Evolutionary conservation across 306 rosid genomes (phyloP), one percentile per base, ranked within the genome.

Genomic region (Vigna hirtella): DNA sequence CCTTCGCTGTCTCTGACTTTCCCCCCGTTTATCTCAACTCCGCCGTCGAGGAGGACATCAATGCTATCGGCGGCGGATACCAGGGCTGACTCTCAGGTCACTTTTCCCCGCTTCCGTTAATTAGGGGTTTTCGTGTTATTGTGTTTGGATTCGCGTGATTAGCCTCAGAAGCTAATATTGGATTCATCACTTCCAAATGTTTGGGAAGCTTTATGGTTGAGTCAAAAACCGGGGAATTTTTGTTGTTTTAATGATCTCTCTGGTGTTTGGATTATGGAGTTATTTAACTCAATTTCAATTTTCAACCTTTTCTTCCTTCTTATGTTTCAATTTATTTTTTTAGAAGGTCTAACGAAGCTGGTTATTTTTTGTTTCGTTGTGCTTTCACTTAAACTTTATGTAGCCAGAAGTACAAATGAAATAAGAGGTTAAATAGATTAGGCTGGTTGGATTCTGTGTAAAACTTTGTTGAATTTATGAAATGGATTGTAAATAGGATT

Each of bases 11-110:
- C 22, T 72, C 89, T 3, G 95, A 93, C 6, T 91, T 96, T 24
- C 99, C 99, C 3, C 86, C 85, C 2, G 96, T 93, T 42, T 96
- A 90, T 48, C 88, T 93, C 59, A 89, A 81, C 6, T 65, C 64
- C 30, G 6, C 6, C 48, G 73, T 93, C 63, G 91, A 90, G 74
- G 97, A 96, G 85, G 98, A 93, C 45, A 1, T 32, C 2, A 75
- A 91, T 71, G 77, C 97, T 74, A 85, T 51, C 1, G 98, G 99
- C 13, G 99, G 99, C 17, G 99, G 99, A n/a, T 96, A 96, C 81
- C 93, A 91, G 57, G 0, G 12, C 22, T 68, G 24, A 68, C 56
- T 3, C 5, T 16, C 50, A 68, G 73, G 73, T 68, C 20, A 0
- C 13, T 3, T 11, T 9, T 43, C 55, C 11, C 17, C 3, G 9